These are phyloP conservation scores for Coniochaeta prunicola DNA, from an alignment of 2,329 filamentous ascomycete species.

Conservation along the genomic window DNA sequence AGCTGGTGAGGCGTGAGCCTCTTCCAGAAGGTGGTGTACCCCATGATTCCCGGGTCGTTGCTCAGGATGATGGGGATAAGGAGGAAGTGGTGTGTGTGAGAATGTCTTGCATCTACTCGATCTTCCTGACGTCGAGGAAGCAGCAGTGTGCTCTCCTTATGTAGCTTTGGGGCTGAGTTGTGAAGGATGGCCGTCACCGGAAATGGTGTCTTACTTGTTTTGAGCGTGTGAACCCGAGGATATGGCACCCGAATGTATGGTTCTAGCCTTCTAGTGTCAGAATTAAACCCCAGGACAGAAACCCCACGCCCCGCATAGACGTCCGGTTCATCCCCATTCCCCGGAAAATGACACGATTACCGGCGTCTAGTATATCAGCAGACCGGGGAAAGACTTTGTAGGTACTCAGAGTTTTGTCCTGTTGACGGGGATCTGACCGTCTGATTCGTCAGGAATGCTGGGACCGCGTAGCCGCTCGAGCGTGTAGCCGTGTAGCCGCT, in stretches of 20 bases:
- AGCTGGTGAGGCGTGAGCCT: slow-evolving; percentile 31
- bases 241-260: neutral
- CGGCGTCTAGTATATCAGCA: neutral
- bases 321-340: neutral
- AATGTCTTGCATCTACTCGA: neutral
- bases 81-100: neutral
- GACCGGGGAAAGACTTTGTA: neutral
- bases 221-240: neutral
- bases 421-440: neutral
- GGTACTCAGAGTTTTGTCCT: neutral
- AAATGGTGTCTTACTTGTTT: neutral
- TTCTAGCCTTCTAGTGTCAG: neutral
- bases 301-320: neutral
- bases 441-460: neutral
- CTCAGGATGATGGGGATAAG: neutral
- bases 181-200: neutral
- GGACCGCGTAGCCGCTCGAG: neutral
- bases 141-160: neutral
- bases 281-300: neutral
- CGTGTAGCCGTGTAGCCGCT: neutral
- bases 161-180: neutral
- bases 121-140: neutral
- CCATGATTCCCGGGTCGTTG: slow-evolving; percentile 22
- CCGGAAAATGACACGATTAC: slow-evolving; percentile 5
- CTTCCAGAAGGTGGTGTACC: slow-evolving; percentile 32